Percentiles rank a stretch among this genome's conserved stretches.
Conservation (phyloP, 345 rosid species). For the Mercurialis annua region DNA sequence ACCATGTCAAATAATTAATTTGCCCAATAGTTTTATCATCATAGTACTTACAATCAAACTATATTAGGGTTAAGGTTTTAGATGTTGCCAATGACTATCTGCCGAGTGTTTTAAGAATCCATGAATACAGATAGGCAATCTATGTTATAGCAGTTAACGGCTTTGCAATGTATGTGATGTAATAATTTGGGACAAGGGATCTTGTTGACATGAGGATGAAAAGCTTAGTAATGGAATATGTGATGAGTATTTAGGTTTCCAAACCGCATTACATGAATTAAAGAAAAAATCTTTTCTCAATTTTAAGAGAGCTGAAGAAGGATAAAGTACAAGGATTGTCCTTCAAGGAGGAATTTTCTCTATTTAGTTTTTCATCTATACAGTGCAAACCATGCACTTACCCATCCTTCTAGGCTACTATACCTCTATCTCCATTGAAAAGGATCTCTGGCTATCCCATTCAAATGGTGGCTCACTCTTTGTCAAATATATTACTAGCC, state of each 20-base stretch:
- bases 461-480: not conserved
- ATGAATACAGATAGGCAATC: slow-evolving; percentile 2
- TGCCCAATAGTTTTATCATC: too few relatives aligned
- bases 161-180: not conserved
- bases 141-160: not conserved
- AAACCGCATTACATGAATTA: not conserved
- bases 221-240: not conserved
- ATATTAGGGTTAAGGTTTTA: not conserved
- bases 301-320: slow-evolving; percentile 1
- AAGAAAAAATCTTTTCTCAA: not conserved
- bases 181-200: not conserved
- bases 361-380: not conserved
- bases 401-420: not conserved
- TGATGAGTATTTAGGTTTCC: not conserved
- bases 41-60: too few relatives aligned
- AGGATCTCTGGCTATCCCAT: not conserved
- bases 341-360: not conserved
- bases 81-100: not conserved
- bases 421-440: not conserved
- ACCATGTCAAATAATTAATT: too few relatives aligned
- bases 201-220: not conserved
- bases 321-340: not conserved
- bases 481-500: not conserved
- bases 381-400: not conserved
- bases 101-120: slow-evolving; percentile 5